Evolutionary conservation across 495 filamentous ascomycete genomes (phyloP).

Genomic region (Penicillium atrosanguineum): DNA sequence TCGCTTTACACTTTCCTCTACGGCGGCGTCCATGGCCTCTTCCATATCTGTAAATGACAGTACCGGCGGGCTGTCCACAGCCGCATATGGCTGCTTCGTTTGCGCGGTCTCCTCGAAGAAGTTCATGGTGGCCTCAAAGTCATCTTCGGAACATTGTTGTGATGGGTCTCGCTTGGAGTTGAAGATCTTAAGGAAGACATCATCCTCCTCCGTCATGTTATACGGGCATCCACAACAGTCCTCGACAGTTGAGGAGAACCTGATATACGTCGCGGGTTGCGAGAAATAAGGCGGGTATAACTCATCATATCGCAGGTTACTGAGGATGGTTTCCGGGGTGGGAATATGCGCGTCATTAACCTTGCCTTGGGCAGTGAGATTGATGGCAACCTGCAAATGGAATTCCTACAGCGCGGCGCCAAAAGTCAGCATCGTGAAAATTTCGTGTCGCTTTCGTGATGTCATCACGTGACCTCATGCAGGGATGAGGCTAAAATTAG

Average conservation of each 20-base stretch:
- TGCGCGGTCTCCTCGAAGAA: constrained; percentile 86
- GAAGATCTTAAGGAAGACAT: constrained; percentile 75
- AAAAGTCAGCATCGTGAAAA: constrained; percentile 26
- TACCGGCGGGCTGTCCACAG: constrained; percentile 80
- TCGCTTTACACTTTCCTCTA: constrained; percentile 60
- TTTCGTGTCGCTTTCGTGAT: constrained; percentile 32
- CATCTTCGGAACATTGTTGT: constrained; percentile 74
- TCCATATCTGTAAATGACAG: constrained; percentile 78
- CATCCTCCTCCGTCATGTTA: constrained; percentile 90
- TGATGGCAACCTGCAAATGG: constrained; percentile 93
- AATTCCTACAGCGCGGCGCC: constrained; percentile 68
- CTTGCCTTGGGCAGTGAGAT: constrained; percentile 72
- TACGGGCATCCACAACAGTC: constrained; percentile 85
- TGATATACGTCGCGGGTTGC: constrained; percentile 89
- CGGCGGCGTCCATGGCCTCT: constrained; percentile 67
- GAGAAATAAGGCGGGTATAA: constrained; percentile 77
- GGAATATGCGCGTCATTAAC: constrained; percentile 75
- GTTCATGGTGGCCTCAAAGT: constrained; percentile 92
- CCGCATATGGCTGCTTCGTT: constrained; percentile 78
- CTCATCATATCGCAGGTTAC: constrained; percentile 77
- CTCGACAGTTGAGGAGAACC: constrained; percentile 97
- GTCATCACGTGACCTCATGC: constrained; percentile 54
- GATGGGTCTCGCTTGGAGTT: constrained; percentile 69
- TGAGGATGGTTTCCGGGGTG: constrained; percentile 76
- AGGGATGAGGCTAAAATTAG: constrained; percentile 40